A percentile compares a stretch with the other conserved stretches of the same genome.
phyloP scores from a whole-genome alignment of 768 basidiomycete genomes.

The Podaxis carcinomalis region DNA sequence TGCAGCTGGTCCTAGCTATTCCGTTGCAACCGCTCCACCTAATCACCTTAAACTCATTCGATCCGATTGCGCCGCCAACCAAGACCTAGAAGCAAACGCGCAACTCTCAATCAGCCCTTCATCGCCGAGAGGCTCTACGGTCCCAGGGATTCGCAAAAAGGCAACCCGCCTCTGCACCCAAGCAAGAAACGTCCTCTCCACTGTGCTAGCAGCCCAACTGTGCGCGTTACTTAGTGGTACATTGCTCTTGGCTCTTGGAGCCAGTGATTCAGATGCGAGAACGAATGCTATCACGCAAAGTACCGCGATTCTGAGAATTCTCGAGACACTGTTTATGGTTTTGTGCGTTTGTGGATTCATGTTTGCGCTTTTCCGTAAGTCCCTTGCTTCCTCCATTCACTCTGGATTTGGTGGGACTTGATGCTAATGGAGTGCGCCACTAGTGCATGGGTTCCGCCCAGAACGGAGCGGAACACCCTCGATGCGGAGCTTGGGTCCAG shows the following conservation, averaged over 20 bases:
- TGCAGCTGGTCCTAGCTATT: background rate
- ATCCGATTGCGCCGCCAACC: background rate
- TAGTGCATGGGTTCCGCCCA: background rate
- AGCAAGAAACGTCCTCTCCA: background rate
- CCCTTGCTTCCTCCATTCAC: background rate
- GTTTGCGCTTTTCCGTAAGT: constrained; percentile 8
- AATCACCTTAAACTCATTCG: background rate
- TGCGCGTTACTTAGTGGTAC: background rate
- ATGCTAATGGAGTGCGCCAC: background rate
- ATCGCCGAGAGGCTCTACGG: background rate
- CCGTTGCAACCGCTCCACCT: background rate
- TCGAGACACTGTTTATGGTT: background rate
- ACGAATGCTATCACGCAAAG: background rate
- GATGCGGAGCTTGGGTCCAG: background rate
- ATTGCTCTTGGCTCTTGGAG: background rate
- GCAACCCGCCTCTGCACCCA: background rate
- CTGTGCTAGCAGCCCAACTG: background rate
- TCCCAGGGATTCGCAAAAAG: background rate
- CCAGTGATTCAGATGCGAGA: background rate
- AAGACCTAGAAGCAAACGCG: background rate
- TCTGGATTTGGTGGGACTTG: background rate
- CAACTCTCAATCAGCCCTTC: background rate
- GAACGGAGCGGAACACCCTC: background rate
- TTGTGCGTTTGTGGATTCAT: background rate
- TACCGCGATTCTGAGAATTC: background rate